phyloP scores from a whole-genome alignment of 192 early-diverging fungal genomes.

The Podila horticola region DNA sequence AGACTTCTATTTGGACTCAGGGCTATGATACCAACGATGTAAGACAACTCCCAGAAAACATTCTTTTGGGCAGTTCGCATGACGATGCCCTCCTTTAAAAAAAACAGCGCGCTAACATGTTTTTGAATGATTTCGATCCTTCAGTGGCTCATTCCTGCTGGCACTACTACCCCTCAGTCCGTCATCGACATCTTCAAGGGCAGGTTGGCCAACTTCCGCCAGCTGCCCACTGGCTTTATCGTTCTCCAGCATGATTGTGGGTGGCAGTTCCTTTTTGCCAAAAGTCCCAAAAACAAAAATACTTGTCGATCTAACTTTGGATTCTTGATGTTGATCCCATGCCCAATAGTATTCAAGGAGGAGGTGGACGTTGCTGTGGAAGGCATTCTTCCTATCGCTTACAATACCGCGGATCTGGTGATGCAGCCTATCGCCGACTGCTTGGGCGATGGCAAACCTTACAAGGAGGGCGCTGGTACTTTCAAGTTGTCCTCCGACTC shows the following conservation, averaged over 20 bases:
- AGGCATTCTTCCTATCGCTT: slow-evolving; percentile 42
- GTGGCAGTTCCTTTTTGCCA: not conserved
- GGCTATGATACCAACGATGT: slow-evolving; percentile 63
- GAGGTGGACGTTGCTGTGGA: slow-evolving; percentile 60
- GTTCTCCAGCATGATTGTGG: slow-evolving; percentile 62
- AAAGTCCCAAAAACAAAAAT: too few species aligned
- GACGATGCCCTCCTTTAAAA: not conserved
- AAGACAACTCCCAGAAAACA: not conserved
- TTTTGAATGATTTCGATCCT: too few species aligned
- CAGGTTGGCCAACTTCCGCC: slow-evolving; percentile 56
- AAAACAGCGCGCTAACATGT: too few species aligned
- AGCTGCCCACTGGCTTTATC: slow-evolving; percentile 56
- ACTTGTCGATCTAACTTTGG: too few species aligned
- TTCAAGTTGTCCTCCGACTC: slow-evolving; percentile 1
- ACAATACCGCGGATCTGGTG: slow-evolving; percentile 17
- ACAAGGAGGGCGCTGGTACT: slow-evolving; percentile 44
- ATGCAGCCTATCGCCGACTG: slow-evolving; percentile 54
- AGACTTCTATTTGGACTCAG: slow-evolving; percentile 62
- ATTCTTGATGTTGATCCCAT: too few species aligned
- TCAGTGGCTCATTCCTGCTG: slow-evolving; percentile 46
- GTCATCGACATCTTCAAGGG: slow-evolving; percentile 48
- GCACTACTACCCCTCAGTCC: slow-evolving; percentile 22
- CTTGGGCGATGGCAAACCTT: slow-evolving; percentile 46
- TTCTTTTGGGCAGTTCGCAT: too few species aligned
- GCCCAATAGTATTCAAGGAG: slow-evolving; percentile 28